A percentile compares a stretch with the other conserved stretches of the same genome.
phyloP scores from a whole-genome alignment of 2,329 filamentous ascomycete genomes.

The Talaromyces piceae region DNA sequence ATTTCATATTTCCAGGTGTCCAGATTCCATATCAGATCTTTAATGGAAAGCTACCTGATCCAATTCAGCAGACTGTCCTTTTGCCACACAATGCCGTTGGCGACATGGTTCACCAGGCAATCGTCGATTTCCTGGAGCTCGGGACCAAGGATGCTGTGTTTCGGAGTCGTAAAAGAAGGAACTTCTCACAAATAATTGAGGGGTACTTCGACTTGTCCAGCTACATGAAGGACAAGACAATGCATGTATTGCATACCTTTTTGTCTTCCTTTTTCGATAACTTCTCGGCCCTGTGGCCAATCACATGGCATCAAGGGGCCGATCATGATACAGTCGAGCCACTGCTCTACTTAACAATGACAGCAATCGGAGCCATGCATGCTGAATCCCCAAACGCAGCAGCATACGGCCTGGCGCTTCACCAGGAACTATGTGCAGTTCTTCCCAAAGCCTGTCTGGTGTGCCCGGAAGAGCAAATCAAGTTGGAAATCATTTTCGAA shows the following conservation, averaged over 20 bases:
- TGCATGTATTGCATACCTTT: neutral
- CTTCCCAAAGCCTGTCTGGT: neutral
- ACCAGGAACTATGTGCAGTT: neutral
- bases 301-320: neutral
- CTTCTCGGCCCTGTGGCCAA: neutral
- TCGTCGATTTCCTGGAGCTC: neutral
- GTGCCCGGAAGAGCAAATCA: neutral
- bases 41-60: neutral
- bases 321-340: neutral
- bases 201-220: neutral
- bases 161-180: neutral
- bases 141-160: neutral
- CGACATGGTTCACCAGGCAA: neutral
- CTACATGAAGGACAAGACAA: neutral
- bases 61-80: neutral
- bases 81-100: conserved; percentile 1
- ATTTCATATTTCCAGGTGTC: neutral
- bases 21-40: neutral
- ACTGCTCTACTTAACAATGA: neutral
- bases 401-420: neutral
- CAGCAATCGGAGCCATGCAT: neutral
- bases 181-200: neutral
- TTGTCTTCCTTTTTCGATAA: neutral
- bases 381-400: neutral
- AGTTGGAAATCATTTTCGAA: neutral